Evolutionary conservation across 2,329 filamentous ascomycete species (phyloP), one percentile per base, ranked within the genome.

Genomic region (Thielaviopsis ethacetica): DNA sequence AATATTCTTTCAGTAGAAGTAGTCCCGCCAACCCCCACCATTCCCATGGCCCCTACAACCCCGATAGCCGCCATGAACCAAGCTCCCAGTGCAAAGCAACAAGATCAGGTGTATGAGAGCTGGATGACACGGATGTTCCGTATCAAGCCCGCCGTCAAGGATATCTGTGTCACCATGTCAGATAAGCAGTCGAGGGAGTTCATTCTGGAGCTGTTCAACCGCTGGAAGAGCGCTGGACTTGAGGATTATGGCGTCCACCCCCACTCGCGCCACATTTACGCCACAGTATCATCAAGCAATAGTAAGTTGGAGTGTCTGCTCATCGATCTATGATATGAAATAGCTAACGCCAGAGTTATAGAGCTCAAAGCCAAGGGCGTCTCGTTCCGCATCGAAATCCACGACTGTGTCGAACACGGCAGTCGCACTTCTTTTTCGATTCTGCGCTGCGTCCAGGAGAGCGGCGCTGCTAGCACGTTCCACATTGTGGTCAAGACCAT

Each of bases 91-190:
- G n/a, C 12, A 63, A 64, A 49, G 71, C 62, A 77, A 77, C 59
- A 77, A 77, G 70, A 86, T 80, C 66, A 83, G 62, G 78, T 82
- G 30, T 84, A 83, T 67, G 84, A 89, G 66, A 95, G 86, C 65
- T 96, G 91, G 91, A 80, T 97, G 57, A 85, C 88, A 30, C 86
- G 88, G 17, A 81, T 97, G 53, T 88, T 97, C 73, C 83, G 89
- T 59, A 85, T 96, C 67, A 95, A 93, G 68, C 91, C 91, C 1
- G 87, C 85, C 0, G 84, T 76, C 17, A 81, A 82, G 63, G 78
- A 87, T 27, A 71, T 96, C 17, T 93, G 89, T 68, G 84, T 96
- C 68, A 78, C 77, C 3, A 77, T 89, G 24, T 81, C 85, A 27
- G 68, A 72, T 5, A 85, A 85, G 65, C 77, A 83, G 61, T 86